Evolutionary conservation across 768 basidiomycete genomes (phyloP), one percentile per base, ranked within the genome.

Genomic region (Paxillus involutus): DNA sequence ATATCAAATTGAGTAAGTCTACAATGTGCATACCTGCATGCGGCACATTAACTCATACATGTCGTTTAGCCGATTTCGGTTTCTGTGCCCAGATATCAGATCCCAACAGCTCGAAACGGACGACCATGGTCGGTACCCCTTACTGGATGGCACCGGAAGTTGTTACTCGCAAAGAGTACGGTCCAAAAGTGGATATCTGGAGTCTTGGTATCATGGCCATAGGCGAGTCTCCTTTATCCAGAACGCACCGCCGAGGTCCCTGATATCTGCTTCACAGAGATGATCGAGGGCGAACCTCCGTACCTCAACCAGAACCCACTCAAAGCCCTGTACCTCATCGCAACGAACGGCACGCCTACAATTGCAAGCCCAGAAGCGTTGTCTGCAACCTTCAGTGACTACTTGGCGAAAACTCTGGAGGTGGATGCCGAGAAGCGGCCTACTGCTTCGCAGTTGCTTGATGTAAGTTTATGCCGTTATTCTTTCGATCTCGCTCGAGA

Each of bases 71-170:
- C 65, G 95, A 97, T 73, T 97, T 98, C 73, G 95, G 95, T n/a
- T 98, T 97, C 79, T 97, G 94, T 59, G 95, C 95, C 3, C 94
- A 97, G 72, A 91, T 97, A 52, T 93, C 94, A 19, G 91, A 94
- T 61, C 80, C 83, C n/a, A 85, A 85, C 9, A 85, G 89, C 59
- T 85, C 93, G 4, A 97, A 97, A 74, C 86, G 95, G 26, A 96
- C 94, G 35, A 97, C 95, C 35, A 98, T 98, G 95, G 94, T 98
- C 47, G 95, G 95, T 3, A 97, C 95, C 1, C 95, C 95, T 1
- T 98, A 98, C 70, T 98, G 95, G 95, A 97, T 98, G 95, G 95
- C 95, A 0, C 95, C 95, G 0, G 95, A 98, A 69, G 95, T 98
- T 45, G 95, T 97, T 59, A 98, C 94, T 24, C 85, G 94, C 51